Percentiles rank a stretch among this genome's conserved stretches.
Evolutionary conservation across 2,329 filamentous ascomycete genomes (phyloP).

Genomic region (Coniochaeta pulveracea): DNA sequence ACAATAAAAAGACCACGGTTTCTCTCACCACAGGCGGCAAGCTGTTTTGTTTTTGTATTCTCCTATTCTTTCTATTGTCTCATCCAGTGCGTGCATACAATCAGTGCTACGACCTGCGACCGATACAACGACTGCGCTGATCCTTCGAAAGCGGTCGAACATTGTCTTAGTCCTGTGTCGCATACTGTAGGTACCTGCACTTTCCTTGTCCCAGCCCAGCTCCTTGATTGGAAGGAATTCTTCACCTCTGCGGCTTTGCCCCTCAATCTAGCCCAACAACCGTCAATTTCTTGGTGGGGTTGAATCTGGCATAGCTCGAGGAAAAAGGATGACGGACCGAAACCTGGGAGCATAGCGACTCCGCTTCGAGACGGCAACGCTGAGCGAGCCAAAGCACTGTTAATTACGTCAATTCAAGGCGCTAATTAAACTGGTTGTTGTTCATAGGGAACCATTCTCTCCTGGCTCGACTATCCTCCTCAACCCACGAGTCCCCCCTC

Average conservation of each 20-base stretch:
- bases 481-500: too few relatives aligned
- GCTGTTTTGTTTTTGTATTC: not conserved
- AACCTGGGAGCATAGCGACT: not conserved
- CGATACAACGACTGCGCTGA: not conserved
- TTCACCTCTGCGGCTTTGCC: slow-evolving; percentile 1
- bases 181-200: not conserved
- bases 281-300: not conserved
- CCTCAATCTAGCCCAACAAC: slow-evolving; percentile 1
- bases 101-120: not conserved
- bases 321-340: not conserved
- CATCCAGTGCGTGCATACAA: too few relatives aligned
- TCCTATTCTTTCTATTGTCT: not conserved
- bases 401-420: too few relatives aligned
- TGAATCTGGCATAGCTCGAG: not conserved
- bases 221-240: slow-evolving; percentile 2
- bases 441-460: too few relatives aligned
- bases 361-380: too few relatives aligned
- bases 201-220: not conserved
- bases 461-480: too few relatives aligned
- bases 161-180: not conserved
- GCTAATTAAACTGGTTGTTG: too few relatives aligned
- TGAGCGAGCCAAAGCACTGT: too few relatives aligned
- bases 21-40: too few relatives aligned
- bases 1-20: too few relatives aligned
- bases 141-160: too few relatives aligned